A percentile compares a stretch with the other conserved stretches of the same genome.
Conservation (phyloP, 345 rosid genomes). For the Arabidopsis thaliana region DNA sequence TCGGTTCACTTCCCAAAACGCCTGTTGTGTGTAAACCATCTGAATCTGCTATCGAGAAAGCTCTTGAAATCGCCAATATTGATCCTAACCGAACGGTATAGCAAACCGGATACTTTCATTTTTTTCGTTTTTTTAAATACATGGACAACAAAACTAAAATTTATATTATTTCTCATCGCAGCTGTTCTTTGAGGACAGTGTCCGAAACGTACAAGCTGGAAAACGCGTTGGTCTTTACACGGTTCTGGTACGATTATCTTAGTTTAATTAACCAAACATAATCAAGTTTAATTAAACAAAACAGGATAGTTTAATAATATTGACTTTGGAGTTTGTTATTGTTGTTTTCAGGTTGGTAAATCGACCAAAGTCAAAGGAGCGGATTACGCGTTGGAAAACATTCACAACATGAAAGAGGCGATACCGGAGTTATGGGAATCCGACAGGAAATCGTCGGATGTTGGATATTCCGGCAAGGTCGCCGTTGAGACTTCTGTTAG, state of each 20-base stretch:
- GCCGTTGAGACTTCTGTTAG: conserved; percentile 74
- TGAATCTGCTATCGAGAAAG: conserved; percentile 65
- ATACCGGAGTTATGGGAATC: conserved; percentile 73
- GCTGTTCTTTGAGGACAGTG: conserved; percentile 91
- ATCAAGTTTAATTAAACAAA: conserved; percentile 6
- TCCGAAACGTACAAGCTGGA: conserved; percentile 84
- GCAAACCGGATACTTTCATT: background rate
- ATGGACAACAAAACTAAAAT: background rate
- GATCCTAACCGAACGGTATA: conserved; percentile 83
- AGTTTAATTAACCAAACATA: conserved; percentile 14
- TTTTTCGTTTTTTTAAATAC: background rate
- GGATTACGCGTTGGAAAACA: conserved; percentile 82
- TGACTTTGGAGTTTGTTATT: background rate
- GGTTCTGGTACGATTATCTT: conserved; percentile 58
- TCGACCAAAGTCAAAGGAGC: conserved; percentile 80
- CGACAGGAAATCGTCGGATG: conserved; percentile 52
- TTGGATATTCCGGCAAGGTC: conserved; percentile 56
- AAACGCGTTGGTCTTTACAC: conserved; percentile 83
- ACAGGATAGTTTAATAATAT: background rate
- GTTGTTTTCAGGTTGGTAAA: conserved; percentile 64
- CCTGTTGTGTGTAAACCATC: conserved; percentile 85
- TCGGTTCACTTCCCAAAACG: conserved; percentile 59
- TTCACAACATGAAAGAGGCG: conserved; percentile 83
- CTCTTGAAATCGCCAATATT: conserved; percentile 73
- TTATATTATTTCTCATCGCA: conserved; percentile 40